These are phyloP conservation scores for Leccinum griseonigrum DNA, from an alignment of 1,284 basidiomycete species.

Conservation along the genomic window DNA sequence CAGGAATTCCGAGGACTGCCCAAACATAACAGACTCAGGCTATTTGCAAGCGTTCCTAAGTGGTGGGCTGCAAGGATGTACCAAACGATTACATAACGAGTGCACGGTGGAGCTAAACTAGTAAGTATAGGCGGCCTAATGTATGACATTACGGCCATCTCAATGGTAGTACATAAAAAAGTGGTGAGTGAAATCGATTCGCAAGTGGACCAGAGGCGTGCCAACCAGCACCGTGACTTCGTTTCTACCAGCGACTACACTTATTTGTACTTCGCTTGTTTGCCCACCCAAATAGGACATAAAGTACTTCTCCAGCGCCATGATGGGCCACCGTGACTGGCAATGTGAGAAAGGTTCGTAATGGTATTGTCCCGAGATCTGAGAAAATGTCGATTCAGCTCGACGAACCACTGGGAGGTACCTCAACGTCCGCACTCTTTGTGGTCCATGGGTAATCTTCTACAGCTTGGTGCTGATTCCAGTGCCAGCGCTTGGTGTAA, in stretches of 20 bases:
- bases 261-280: neutral
- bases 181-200: neutral
- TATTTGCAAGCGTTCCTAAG: constrained; percentile 3
- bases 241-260: neutral
- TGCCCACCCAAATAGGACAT: constrained; percentile 4
- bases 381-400: neutral
- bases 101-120: neutral
- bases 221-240: neutral
- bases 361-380: neutral
- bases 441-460: constrained; percentile 1
- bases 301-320: neutral
- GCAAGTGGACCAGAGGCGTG: neutral
- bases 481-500: constrained; percentile 12
- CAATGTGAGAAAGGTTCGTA: neutral
- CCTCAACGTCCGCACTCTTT: neutral
- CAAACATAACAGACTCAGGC: constrained; percentile 3
- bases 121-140: neutral
- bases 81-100: constrained; percentile 14
- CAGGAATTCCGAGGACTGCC: constrained; percentile 10
- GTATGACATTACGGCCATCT: neutral
- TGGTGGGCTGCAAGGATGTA: neutral
- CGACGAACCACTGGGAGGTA: neutral
- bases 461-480: constrained; percentile 30
- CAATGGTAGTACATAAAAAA: neutral
- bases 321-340: too few relatives aligned